Percentiles rank a stretch among this genome's conserved stretches.
phyloP scores from a whole-genome alignment of 345 rosid genomes.

The Salix caprea region DNA sequence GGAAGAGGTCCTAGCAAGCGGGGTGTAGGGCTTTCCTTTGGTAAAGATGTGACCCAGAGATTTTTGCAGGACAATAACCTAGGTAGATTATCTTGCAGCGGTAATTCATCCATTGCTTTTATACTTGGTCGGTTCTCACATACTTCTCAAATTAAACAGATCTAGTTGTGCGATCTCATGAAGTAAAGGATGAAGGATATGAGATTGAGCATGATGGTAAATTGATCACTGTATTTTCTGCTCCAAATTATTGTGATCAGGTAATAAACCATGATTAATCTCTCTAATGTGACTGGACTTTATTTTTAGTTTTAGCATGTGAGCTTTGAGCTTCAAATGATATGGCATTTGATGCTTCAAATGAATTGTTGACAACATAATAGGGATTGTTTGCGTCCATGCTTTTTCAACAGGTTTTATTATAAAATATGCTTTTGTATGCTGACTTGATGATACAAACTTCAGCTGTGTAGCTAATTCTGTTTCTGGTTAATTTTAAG shows the following conservation, averaged over 20 bases:
- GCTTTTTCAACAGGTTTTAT: no score
- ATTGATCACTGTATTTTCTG: slow-evolving; percentile 93
- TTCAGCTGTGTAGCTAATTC: not conserved
- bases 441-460: not conserved
- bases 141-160: slow-evolving; percentile 40
- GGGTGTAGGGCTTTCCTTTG: slow-evolving; percentile 94
- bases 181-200: slow-evolving; percentile 96
- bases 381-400: no score
- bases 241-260: slow-evolving; percentile 99
- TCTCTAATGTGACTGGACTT: not conserved
- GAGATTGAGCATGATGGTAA: slow-evolving; percentile 97
- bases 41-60: slow-evolving; percentile 80
- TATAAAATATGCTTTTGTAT: no score
- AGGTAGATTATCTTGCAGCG: slow-evolving; percentile 37
- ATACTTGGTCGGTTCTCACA: slow-evolving; percentile 12
- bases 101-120: slow-evolving; percentile 2
- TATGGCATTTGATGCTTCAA: no score
- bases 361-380: no score
- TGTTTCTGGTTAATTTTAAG: not conserved
- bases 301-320: not conserved
- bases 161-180: slow-evolving; percentile 85
- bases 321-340: not conserved
- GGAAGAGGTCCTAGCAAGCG: slow-evolving; percentile 99
- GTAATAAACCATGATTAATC: slow-evolving; percentile 27
- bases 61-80: slow-evolving; percentile 87